These are phyloP conservation scores for Hyaloscypha variabilis DNA, from an alignment of 495 filamentous ascomycete genomes.

Conservation along the genomic window DNA sequence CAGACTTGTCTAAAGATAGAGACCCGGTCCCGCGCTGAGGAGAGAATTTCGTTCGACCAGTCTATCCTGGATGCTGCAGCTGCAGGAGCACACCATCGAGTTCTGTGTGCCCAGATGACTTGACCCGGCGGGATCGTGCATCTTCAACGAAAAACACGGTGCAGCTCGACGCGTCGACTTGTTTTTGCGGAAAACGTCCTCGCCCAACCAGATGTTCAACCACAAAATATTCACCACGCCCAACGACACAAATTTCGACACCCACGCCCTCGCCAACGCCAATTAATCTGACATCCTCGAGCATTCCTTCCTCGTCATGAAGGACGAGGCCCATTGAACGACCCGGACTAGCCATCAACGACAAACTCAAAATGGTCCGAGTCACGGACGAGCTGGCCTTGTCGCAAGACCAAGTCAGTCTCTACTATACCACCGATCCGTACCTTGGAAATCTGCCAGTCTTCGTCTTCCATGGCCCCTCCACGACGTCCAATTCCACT, in stretches of 20 bases:
- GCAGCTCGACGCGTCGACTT: conserved; percentile 18
- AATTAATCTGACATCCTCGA: conserved; percentile 12
- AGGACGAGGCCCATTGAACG: conserved; percentile 30
- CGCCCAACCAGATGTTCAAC: conserved; percentile 14
- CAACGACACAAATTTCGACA: not conserved
- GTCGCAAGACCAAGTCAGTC: conserved; percentile 73
- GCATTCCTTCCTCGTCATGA: conserved; percentile 22
- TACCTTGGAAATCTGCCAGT: conserved; percentile 72
- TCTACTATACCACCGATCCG: conserved; percentile 81
- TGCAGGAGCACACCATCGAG: not conserved
- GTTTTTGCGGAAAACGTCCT: not conserved
- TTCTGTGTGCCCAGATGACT: not conserved
- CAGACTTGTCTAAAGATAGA: conserved; percentile 6
- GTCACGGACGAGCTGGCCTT: conserved; percentile 66
- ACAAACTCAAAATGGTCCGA: conserved; percentile 59
- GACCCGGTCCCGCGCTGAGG: not conserved
- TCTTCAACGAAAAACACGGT: conserved; percentile 6
- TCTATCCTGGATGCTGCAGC: conserved; percentile 5
- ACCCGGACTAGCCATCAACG: conserved; percentile 24
- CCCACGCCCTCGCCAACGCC: not conserved
- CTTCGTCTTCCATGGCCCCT: conserved; percentile 83
- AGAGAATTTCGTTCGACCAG: not conserved
- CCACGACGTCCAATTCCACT: conserved; percentile 80
- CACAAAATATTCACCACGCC: not conserved
- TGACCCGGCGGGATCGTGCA: conserved; percentile 1